Percentiles rank a stretch among this genome's conserved stretches.
phyloP scores from a whole-genome alignment of 768 basidiomycete species.

The Phylloporus scabripes region DNA sequence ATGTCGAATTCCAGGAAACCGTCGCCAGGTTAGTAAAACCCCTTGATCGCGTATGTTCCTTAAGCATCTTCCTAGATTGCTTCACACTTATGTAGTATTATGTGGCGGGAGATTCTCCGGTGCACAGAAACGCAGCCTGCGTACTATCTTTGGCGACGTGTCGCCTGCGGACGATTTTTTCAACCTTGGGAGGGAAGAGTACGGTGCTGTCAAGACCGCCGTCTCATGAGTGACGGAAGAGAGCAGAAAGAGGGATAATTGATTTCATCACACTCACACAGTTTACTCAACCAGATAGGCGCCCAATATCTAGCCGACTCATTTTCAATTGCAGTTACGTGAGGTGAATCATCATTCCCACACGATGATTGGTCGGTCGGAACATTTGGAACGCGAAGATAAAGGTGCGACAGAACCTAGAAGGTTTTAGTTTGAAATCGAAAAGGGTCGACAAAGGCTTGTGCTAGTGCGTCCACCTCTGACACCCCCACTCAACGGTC shows the following conservation, averaged over 20 bases:
- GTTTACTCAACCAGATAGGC: slow-evolving; percentile 14
- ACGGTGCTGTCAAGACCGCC: slow-evolving; percentile 16
- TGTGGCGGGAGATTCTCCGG: slow-evolving; percentile 34
- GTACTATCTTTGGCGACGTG: slow-evolving; percentile 22
- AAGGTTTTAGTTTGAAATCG: slow-evolving; percentile 5
- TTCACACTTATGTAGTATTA: slow-evolving; percentile 46
- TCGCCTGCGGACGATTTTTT: slow-evolving; percentile 18
- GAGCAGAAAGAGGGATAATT: slow-evolving; percentile 11
- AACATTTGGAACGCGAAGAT: slow-evolving; percentile 8
- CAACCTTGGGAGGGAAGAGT: slow-evolving; percentile 27
- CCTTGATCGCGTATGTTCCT: background rate
- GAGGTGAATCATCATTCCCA: slow-evolving; percentile 12
- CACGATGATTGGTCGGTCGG: slow-evolving; percentile 17
- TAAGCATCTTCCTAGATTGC: slow-evolving; percentile 32
- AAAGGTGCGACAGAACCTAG: slow-evolving; percentile 12
- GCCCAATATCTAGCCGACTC: slow-evolving; percentile 24
- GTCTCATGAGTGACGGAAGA: slow-evolving; percentile 20
- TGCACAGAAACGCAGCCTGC: slow-evolving; percentile 28
- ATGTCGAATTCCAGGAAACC: slow-evolving; percentile 64
- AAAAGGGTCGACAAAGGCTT: slow-evolving; percentile 14
- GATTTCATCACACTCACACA: slow-evolving; percentile 6
- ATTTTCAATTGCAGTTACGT: slow-evolving; percentile 24
- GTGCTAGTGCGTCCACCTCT: background rate
- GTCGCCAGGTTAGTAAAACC: slow-evolving; percentile 37
- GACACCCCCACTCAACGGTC: slow-evolving; percentile 8